These are phyloP conservation scores for Plasmodiophora brassicae DNA, from an alignment of 208 protist genomes.

Conservation along the genomic window DNA sequence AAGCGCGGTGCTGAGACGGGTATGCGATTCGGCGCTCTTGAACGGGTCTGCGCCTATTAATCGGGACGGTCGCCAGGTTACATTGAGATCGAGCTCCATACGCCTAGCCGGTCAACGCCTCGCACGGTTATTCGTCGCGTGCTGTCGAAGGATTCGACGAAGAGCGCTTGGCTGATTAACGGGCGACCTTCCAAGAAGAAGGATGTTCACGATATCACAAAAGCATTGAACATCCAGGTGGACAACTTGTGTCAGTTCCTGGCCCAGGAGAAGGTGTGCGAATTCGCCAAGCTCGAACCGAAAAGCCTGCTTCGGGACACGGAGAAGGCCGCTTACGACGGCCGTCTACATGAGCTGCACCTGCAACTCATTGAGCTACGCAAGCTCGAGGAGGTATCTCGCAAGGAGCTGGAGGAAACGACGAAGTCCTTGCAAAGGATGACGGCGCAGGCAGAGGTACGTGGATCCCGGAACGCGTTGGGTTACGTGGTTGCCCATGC, in stretches of 20 bases:
- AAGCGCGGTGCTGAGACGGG: conserved; percentile 49
- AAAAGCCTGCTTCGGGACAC: conserved; percentile 17
- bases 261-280: conserved; percentile 45
- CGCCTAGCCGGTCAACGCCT: neutral
- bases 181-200: neutral
- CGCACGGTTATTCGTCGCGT: conserved; percentile 38
- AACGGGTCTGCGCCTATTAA: conserved; percentile 40
- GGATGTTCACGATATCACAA: conserved; percentile 48
- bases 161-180: conserved; percentile 43
- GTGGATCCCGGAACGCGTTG: too few species aligned
- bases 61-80: neutral
- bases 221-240: conserved; percentile 56
- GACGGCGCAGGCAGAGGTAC: neutral
- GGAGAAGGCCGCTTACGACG: conserved; percentile 24
- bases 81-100: conserved; percentile 61
- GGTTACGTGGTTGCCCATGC: neutral
- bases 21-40: conserved; percentile 59
- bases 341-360: conserved; percentile 9
- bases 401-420: neutral
- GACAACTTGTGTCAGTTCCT: conserved; percentile 54
- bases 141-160: conserved; percentile 34
- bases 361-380: conserved; percentile 7
- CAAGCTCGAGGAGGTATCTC: neutral
- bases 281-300: conserved; percentile 30
- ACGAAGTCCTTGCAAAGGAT: neutral